Evolutionary conservation across 2,329 filamentous ascomycete genomes (phyloP).

Genomic region (Fusarium kyushuense): DNA sequence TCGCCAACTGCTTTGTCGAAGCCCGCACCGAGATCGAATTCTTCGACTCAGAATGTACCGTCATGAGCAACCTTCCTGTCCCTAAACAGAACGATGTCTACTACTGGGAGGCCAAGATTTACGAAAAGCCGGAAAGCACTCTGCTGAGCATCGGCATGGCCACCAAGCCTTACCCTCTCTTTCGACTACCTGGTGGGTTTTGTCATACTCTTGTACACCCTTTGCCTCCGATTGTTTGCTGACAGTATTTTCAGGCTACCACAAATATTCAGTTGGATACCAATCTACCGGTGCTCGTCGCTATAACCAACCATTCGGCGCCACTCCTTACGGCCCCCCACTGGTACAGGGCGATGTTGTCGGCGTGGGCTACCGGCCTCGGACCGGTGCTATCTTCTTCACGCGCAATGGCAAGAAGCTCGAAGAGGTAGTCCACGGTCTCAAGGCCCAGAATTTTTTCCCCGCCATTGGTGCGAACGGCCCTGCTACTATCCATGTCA

Average conservation of each 20-base stretch:
- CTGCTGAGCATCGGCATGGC: conserved; percentile 92
- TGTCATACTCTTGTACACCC: conserved; percentile 12
- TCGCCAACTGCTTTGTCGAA: conserved; percentile 98
- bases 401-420: conserved; percentile 98
- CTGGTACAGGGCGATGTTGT: conserved; percentile 96
- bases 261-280: conserved; percentile 94
- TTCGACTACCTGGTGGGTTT: conserved; percentile 85
- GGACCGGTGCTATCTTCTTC: conserved; percentile 96
- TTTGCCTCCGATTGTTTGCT: conserved; percentile 24
- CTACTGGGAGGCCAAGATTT: conserved; percentile 99
- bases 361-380: conserved; percentile 92
- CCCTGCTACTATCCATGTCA: conserved; percentile 92
- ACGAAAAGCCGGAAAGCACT: conserved; percentile 93
- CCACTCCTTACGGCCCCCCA: conserved; percentile 82
- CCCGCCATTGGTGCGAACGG: conserved; percentile 97
- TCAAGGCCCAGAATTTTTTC: conserved; percentile 97
- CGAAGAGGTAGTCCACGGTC: conserved; percentile 91
- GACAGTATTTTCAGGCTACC: conserved; percentile 71
- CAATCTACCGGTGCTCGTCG: conserved; percentile 87
- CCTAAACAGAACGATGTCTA: conserved; percentile 99
- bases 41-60: conserved; percentile 97
- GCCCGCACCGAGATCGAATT: conserved; percentile 97
- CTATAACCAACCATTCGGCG: conserved; percentile 90
- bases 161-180: conserved; percentile 96
- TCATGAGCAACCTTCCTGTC: conserved; percentile 95